Percentiles rank a stretch among this genome's conserved stretches.
phyloP scores from a whole-genome alignment of 768 basidiomycete genomes.

The Lactarius vividus region DNA sequence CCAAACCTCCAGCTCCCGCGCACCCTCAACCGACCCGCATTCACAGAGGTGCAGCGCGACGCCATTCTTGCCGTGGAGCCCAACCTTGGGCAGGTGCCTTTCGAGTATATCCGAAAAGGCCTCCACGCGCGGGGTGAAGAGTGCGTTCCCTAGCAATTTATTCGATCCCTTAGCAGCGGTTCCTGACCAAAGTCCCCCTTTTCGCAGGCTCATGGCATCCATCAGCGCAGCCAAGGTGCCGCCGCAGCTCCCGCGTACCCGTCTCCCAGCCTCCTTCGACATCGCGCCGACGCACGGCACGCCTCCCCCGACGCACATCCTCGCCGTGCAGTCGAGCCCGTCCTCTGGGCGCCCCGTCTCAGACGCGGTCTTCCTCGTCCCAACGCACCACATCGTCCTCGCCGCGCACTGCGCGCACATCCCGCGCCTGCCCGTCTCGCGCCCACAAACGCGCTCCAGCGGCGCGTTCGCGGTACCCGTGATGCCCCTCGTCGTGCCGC shows the following conservation, averaged over 20 bases:
- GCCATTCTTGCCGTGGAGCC: conserved; percentile 55
- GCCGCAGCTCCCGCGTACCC: conserved; percentile 23
- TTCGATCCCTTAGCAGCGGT: not conserved
- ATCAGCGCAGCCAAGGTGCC: conserved; percentile 20
- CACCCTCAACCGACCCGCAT: conserved; percentile 60
- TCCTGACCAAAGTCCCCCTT: not conserved
- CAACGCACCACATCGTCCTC: conserved; percentile 60
- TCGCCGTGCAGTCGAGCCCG: conserved; percentile 43
- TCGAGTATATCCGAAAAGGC: conserved; percentile 59
- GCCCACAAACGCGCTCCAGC: conserved; percentile 27
- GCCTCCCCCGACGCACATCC: conserved; percentile 25
- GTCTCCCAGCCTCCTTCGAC: conserved; percentile 25
- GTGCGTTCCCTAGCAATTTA: conserved; percentile 35
- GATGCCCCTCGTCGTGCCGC: conserved; percentile 66
- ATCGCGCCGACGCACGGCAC: conserved; percentile 15
- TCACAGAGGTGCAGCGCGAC: conserved; percentile 53
- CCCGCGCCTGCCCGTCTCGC: conserved; percentile 45
- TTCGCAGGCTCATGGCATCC: conserved; percentile 24
- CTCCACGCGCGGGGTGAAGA: conserved; percentile 45
- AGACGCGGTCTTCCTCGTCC: conserved; percentile 49
- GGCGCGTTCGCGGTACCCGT: conserved; percentile 50
- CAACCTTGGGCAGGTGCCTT: conserved; percentile 48
- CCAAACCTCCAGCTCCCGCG: conserved; percentile 67
- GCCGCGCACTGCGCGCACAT: conserved; percentile 59
- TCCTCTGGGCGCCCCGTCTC: conserved; percentile 34